phyloP scores from a whole-genome alignment of 1,284 basidiomycete genomes.

The Sanghuangporus weigelae region DNA sequence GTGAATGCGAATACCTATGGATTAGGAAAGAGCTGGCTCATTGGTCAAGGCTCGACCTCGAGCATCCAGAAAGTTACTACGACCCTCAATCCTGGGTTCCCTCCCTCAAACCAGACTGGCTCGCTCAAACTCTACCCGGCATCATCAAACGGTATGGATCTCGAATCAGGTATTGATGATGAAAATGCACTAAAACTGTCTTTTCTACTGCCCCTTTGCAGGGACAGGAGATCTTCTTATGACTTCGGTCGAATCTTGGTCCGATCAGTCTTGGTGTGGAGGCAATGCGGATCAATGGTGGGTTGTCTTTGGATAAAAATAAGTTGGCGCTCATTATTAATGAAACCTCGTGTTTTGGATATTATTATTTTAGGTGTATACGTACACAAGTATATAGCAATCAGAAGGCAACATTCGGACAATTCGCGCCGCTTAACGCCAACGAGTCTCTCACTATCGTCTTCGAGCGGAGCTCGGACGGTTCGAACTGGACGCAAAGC shows the following conservation, averaged over 20 bases:
- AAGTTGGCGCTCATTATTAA: not conserved
- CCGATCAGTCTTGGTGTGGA: slow-evolving; percentile 14
- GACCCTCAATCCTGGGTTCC: slow-evolving; percentile 13
- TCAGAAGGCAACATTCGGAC: not conserved
- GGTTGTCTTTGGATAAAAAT: not conserved
- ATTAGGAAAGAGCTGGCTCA: slow-evolving; percentile 13
- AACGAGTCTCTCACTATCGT: slow-evolving; percentile 9
- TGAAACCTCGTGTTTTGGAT: not conserved
- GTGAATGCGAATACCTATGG: slow-evolving; percentile 12
- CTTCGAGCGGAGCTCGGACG: slow-evolving; percentile 12
- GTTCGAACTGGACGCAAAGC: slow-evolving; percentile 13
- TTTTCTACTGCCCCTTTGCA: not conserved
- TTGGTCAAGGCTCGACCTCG: slow-evolving; percentile 9
- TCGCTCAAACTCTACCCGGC: slow-evolving; percentile 14
- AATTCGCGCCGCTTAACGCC: slow-evolving; percentile 7
- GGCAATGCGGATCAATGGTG: slow-evolving; percentile 13
- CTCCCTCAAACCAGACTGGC: slow-evolving; percentile 7
- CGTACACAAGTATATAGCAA: slow-evolving; percentile 11
- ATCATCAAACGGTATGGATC: slow-evolving; percentile 12
- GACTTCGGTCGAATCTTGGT: slow-evolving; percentile 10
- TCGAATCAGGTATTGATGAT: not conserved
- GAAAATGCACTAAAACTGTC: too few species aligned
- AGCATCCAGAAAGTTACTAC: slow-evolving; percentile 14
- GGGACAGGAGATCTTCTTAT: slow-evolving; percentile 15
- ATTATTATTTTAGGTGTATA: slow-evolving; percentile 13